phyloP scores from a whole-genome alignment of 495 filamentous ascomycete species.

The Podospora sp. region DNA sequence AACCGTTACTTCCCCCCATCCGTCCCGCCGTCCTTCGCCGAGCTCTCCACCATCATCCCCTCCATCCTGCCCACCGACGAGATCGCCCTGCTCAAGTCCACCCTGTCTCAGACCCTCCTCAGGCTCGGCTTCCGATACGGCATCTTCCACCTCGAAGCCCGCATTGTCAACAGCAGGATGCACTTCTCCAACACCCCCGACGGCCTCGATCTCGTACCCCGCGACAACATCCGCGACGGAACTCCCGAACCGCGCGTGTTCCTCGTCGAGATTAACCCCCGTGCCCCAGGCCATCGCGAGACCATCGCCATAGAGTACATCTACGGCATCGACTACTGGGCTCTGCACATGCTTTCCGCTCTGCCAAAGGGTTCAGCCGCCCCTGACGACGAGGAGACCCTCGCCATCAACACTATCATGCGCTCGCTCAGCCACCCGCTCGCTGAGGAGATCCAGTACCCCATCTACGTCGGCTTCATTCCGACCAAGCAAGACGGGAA shows the following conservation, averaged over 20 bases:
- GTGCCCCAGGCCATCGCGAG: background rate
- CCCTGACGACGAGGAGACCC: no score
- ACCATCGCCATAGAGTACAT: background rate
- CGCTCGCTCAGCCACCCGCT: no score
- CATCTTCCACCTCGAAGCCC: constrained; percentile 3
- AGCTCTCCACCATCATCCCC: background rate
- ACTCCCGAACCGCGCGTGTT: no score
- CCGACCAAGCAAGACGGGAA: no score
- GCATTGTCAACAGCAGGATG: background rate
- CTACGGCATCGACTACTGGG: background rate
- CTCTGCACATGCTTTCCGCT: background rate
- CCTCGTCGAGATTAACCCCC: background rate
- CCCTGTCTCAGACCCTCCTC: background rate
- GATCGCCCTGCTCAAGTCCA: background rate
- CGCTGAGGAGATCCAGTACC: no score
- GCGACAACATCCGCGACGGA: background rate
- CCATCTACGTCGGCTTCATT: no score
- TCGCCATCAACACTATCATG: no score
- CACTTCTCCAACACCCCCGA: background rate
- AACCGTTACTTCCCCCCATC: no score
- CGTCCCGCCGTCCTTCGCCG: background rate
- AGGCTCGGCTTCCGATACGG: background rate
- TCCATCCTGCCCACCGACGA: background rate
- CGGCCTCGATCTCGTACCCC: background rate
- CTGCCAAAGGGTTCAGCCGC: no score